phyloP scores from a whole-genome alignment of 2,329 filamentous ascomycete genomes.

The Sporothrix brunneoviolacea region DNA sequence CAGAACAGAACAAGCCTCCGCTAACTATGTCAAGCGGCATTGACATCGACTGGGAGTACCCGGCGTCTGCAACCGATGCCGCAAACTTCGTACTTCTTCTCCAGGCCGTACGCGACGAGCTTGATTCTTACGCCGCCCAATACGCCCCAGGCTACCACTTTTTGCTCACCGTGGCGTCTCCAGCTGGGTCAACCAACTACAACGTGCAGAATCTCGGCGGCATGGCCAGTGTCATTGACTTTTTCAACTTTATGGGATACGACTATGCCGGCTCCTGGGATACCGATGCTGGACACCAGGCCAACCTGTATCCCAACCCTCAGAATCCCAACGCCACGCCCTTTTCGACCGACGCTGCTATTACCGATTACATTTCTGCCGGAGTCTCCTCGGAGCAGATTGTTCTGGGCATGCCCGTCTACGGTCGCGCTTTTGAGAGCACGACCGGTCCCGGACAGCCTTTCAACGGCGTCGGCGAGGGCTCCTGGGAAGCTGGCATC shows the following conservation, averaged over 20 bases:
- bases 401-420: conserved; percentile 71
- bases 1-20: no score
- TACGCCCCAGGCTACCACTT: conserved; percentile 44
- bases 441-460: conserved; percentile 58
- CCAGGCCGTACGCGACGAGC: conserved; percentile 36
- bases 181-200: conserved; percentile 44
- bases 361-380: conserved; percentile 57
- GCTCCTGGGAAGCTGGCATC: conserved; percentile 65
- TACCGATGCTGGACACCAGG: conserved; percentile 55
- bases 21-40: conserved; percentile 20
- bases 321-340: conserved; percentile 55
- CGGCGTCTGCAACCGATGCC: conserved; percentile 32
- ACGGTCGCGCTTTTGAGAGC: conserved; percentile 62
- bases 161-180: conserved; percentile 45
- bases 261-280: conserved; percentile 68
- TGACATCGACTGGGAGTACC: conserved; percentile 37
- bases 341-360: conserved; percentile 60
- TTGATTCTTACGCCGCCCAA: conserved; percentile 41
- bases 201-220: conserved; percentile 37
- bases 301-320: conserved; percentile 58
- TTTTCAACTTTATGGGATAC: conserved; percentile 62
- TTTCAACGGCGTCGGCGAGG: conserved; percentile 58
- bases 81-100: conserved; percentile 40
- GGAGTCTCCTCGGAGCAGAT: conserved; percentile 61
- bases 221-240: conserved; percentile 44